These are phyloP conservation scores for Glycyrrhiza uralensis DNA, from an alignment of 306 rosid species.

Conservation along the genomic window DNA sequence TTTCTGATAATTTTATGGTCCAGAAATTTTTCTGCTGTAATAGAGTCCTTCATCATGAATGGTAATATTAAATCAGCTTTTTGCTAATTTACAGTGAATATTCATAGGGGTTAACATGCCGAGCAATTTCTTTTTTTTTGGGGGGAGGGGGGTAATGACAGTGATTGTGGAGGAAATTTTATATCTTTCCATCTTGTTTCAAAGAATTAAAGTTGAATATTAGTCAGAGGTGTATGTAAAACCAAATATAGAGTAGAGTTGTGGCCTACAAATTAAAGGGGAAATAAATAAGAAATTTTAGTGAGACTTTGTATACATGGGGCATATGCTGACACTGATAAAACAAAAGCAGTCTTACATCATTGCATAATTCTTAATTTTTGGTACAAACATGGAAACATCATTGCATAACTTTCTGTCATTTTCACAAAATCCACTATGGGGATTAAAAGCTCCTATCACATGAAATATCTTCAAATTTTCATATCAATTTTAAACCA, in stretches of 20 bases:
- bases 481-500: neutral
- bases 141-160: too few species aligned
- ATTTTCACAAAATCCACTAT: neutral
- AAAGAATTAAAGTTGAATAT: neutral
- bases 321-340: neutral
- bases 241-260: neutral
- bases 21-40: neutral
- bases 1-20: neutral
- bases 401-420: neutral
- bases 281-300: neutral
- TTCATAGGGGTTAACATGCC: neutral
- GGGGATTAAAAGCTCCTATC: constrained; percentile 1
- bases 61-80: neutral
- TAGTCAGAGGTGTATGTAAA: neutral
- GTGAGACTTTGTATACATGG: neutral
- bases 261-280: too few species aligned
- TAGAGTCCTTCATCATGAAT: neutral
- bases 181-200: too few species aligned
- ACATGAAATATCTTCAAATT: neutral
- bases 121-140: too few species aligned
- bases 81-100: neutral
- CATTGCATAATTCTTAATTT: neutral
- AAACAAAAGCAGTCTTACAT: neutral
- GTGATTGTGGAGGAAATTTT: too few species aligned
- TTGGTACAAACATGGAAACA: neutral